Percentiles rank a stretch among this genome's conserved stretches.
Conservation (phyloP, 129 eudicot species). For the Smallanthus sonchifolius region DNA sequence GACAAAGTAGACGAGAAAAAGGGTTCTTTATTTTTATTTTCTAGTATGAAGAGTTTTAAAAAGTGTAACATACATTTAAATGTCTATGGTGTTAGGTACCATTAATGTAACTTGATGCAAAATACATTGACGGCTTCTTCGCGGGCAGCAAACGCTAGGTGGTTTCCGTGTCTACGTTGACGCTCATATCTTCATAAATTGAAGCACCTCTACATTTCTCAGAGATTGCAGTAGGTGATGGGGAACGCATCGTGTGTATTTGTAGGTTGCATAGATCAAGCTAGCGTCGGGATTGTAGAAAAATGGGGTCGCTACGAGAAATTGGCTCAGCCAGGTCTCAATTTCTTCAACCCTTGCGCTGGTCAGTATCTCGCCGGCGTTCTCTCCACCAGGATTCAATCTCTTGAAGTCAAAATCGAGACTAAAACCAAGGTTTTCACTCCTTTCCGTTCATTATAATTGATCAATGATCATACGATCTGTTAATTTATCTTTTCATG, state of each 20-base stretch:
- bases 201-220: too few species aligned
- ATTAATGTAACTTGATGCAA: too few species aligned
- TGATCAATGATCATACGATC: background rate
- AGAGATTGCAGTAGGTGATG: slow-evolving; percentile 25
- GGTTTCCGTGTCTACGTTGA: background rate
- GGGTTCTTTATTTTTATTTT: too few species aligned
- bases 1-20: too few species aligned
- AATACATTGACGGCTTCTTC: too few species aligned
- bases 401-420: slow-evolving; percentile 90
- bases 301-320: slow-evolving; percentile 87
- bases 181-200: background rate
- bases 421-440: slow-evolving; percentile 83
- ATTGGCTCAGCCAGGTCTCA: slow-evolving; percentile 77
- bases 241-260: slow-evolving; percentile 60
- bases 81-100: too few species aligned
- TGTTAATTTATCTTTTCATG: too few species aligned
- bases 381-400: slow-evolving; percentile 76
- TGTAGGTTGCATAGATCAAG: slow-evolving; percentile 77
- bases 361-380: slow-evolving; percentile 80
- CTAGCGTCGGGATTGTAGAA: slow-evolving; percentile 75
- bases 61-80: too few species aligned
- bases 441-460: too few species aligned
- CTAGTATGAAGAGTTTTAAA: too few species aligned
- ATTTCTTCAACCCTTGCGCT: slow-evolving; percentile 69
- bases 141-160: background rate